Base-by-base conservation (phyloP, 2,329 filamentous ascomycete genomes). In the Dactylella cylindrospora region DNA sequence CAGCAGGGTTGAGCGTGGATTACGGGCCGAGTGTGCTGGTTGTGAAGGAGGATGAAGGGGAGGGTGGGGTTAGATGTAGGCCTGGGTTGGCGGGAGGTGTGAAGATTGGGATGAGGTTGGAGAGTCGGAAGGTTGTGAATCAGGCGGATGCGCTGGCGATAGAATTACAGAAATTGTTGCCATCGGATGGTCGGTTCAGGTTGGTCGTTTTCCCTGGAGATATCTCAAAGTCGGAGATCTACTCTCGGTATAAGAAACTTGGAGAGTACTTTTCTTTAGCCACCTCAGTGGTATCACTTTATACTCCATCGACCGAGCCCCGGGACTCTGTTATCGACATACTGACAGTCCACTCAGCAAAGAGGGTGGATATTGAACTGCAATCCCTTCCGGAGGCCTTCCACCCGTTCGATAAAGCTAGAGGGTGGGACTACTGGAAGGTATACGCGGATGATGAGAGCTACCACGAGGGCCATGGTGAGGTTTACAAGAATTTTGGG, bases 131-230 rank as follows among this genome's bases (percentile, higher is more conserved):
- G 65, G 80, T 85, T 1, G 71, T 85, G 3, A 81, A 79, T 62
- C 82, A 85, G 66, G 70, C 76, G 2, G 75, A 78, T 59, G 76
- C 75, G 0, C 74, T 79, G 2, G 79, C 81, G 0, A 83, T 79
- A 76, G 77, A 83, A 31, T 75, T 85, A 36, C 81, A 84, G 41
- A 74, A 80, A 57, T 73, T 73, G 6, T 73, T 85, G 15, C 76
- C 73, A 29, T 76, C 75, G n/a, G 78, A 83, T 66, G 82, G 82
- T 1, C 74, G 78, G 0, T 84, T 81, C 70, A 74, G 81, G 5
- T 68, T 85, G 23, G 71, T 84, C 1, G 72, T 87, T 1, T 86
- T 88, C 65, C 77, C 81, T 0, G 84, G 84, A 1, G 74, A 84
- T 64, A 72, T 87, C 2, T 71, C 74, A 2, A 65, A 73, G 0